Conservation (phyloP, 2,329 filamentous ascomycete genomes). For the Proliferodiscus dingleyae region DNA sequence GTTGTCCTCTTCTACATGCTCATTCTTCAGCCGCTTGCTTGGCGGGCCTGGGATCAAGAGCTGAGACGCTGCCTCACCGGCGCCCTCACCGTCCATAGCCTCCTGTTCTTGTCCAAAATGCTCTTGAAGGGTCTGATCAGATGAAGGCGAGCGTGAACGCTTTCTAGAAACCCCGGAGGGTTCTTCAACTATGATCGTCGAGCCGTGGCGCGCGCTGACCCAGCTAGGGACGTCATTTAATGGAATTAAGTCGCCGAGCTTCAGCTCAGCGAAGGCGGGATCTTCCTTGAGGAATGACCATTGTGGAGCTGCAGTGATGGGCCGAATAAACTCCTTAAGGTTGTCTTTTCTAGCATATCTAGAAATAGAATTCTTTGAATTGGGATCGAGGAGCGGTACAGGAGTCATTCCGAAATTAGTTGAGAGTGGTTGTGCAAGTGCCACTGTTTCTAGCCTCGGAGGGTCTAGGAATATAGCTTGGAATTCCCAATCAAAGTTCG, state of each 20-base stretch:
- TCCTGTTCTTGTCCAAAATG: slow-evolving; percentile 12
- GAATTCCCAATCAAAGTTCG: slow-evolving; percentile 37
- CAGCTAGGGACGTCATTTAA: slow-evolving; percentile 22
- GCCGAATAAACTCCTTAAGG: slow-evolving; percentile 38
- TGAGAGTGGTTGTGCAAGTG: slow-evolving; percentile 43
- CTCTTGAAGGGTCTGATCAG: slow-evolving; percentile 9
- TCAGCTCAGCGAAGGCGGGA: slow-evolving; percentile 37
- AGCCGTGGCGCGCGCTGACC: slow-evolving; percentile 20
- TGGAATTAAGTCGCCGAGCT: slow-evolving; percentile 22
- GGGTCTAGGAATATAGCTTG: slow-evolving; percentile 37
- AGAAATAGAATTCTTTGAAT: slow-evolving; percentile 41
- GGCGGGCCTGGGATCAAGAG: slow-evolving; percentile 8
- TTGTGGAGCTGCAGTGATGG: slow-evolving; percentile 37
- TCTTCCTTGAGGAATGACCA: slow-evolving; percentile 40
- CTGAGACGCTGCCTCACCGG: slow-evolving; percentile 8
- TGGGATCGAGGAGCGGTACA: slow-evolving; percentile 41
- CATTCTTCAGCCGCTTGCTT: slow-evolving; percentile 25
- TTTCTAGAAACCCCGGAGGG: slow-evolving; percentile 18
- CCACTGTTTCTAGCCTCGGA: slow-evolving; percentile 37
- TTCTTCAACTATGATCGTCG: slow-evolving; percentile 2
- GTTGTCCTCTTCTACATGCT: slow-evolving; percentile 1
- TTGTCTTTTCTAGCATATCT: slow-evolving; percentile 41
- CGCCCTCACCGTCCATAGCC: slow-evolving; percentile 14
- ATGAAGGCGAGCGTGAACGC: slow-evolving; percentile 18
- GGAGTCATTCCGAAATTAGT: slow-evolving; percentile 40